Percentiles rank a stretch among this genome's conserved stretches.
Evolutionary conservation across 495 filamentous ascomycete species (phyloP).

Genomic region (Elaphomyces granulatus): DNA sequence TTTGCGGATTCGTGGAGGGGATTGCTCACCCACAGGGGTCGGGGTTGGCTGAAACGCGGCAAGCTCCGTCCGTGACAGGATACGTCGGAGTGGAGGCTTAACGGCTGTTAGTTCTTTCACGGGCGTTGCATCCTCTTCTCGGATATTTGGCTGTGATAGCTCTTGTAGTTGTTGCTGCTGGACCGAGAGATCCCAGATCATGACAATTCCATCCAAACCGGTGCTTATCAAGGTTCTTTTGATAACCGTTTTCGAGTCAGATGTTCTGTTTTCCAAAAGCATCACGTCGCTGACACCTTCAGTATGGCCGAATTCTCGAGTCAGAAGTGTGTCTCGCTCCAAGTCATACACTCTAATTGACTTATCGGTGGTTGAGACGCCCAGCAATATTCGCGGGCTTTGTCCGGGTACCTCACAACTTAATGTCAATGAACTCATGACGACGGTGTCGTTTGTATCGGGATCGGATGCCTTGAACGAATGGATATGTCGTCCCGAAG

Average conservation of each 20-base stretch:
- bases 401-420: conserved; percentile 23
- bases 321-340: conserved; percentile 58
- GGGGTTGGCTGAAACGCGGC: conserved; percentile 59
- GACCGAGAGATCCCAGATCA: conserved; percentile 59
- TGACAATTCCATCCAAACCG: conserved; percentile 71
- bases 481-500: conserved; percentile 51
- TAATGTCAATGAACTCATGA: conserved; percentile 61
- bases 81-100: conserved; percentile 52
- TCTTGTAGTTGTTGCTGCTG: conserved; percentile 26
- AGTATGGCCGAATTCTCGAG: conserved; percentile 86
- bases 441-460: conserved; percentile 62
- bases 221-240: conserved; percentile 51
- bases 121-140: conserved; percentile 30
- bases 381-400: conserved; percentile 48
- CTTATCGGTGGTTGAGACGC: conserved; percentile 84
- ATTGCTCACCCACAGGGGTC: conserved; percentile 39
- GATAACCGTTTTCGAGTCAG: conserved; percentile 25
- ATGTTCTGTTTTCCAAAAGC: conserved; percentile 41
- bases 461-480: conserved; percentile 72
- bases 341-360: conserved; percentile 81
- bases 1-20: conserved; percentile 46
- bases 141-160: conserved; percentile 8
- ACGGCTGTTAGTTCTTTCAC: conserved; percentile 40
- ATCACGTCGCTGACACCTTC: conserved; percentile 75
- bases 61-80: conserved; percentile 63